These are phyloP conservation scores for Fusarium pseudograminearum DNA, from an alignment of 2,329 filamentous ascomycete species.

Conservation along the genomic window DNA sequence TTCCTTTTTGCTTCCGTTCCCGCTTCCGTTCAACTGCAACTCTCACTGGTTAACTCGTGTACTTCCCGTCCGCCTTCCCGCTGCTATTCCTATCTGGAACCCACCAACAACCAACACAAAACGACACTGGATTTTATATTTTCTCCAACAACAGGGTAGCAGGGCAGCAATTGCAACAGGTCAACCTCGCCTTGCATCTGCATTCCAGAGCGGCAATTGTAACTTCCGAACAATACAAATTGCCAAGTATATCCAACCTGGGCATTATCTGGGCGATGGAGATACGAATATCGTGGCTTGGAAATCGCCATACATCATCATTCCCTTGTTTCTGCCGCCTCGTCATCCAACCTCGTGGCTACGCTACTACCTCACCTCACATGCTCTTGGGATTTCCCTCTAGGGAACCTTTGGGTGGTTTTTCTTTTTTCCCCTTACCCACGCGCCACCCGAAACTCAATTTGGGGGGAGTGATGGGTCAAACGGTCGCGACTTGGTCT, in stretches of 20 bases:
- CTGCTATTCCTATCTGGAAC: conserved; percentile 32
- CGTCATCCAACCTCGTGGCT: conserved; percentile 39
- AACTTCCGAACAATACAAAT: neutral
- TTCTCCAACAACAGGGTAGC: conserved; percentile 11
- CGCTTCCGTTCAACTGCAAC: conserved; percentile 21
- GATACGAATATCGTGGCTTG: conserved; percentile 30
- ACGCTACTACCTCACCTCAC: neutral
- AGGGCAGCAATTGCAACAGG: neutral
- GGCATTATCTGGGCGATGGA: conserved; percentile 1
- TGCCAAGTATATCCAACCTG: conserved; percentile 5
- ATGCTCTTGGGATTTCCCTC: conserved; percentile 14
- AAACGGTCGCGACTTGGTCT: neutral
- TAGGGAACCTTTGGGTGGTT: neutral
- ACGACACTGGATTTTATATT: neutral
- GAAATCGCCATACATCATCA: conserved; percentile 24
- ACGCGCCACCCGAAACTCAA: conserved; percentile 27
- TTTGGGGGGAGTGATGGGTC: neutral
- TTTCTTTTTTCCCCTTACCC: conserved; percentile 39
- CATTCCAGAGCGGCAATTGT: conserved; percentile 28
- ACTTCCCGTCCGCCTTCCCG: conserved; percentile 37
- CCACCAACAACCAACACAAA: conserved; percentile 30
- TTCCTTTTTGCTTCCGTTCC: conserved; percentile 31
- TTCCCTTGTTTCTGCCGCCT: conserved; percentile 33
- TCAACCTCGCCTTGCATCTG: neutral
- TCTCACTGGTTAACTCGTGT: conserved; percentile 26